Conservation (phyloP, 2,329 filamentous ascomycete species). For the Colletotrichum sp. region DNA sequence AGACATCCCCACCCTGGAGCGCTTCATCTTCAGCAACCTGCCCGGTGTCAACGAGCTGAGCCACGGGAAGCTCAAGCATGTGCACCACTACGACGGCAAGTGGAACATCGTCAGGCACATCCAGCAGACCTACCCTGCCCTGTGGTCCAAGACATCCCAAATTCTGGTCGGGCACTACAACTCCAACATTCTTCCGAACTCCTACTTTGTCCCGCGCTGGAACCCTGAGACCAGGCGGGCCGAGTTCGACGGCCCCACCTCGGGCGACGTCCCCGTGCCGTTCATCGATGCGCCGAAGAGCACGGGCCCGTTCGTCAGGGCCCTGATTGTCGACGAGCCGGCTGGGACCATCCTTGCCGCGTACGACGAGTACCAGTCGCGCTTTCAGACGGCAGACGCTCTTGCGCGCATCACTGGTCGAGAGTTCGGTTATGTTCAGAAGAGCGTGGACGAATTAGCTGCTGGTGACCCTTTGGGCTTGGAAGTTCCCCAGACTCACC, state of each 20-base stretch:
- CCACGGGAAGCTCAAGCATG: background rate
- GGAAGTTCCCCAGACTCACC: background rate
- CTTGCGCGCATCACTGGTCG: slow-evolving; percentile 43
- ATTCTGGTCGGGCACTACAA: slow-evolving; percentile 1
- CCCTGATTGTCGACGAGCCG: slow-evolving; percentile 44
- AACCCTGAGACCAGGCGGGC: background rate
- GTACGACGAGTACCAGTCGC: slow-evolving; percentile 43
- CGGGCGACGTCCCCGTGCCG: background rate
- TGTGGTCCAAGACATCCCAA: slow-evolving; percentile 4
- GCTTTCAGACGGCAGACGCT: slow-evolving; percentile 33
- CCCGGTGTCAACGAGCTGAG: background rate
- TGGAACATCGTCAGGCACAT: background rate
- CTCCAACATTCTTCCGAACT: background rate
- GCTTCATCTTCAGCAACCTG: slow-evolving; percentile 5
- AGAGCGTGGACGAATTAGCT: slow-evolving; percentile 35
- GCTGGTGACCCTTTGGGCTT: background rate
- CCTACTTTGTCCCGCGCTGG: background rate
- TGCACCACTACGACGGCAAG: slow-evolving; percentile 7
- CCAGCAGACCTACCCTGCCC: background rate
- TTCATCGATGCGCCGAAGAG: slow-evolving; percentile 42
- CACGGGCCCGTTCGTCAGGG: slow-evolving; percentile 48
- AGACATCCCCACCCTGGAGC: background rate
- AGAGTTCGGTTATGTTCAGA: slow-evolving; percentile 32
- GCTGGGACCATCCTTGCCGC: slow-evolving; percentile 47
- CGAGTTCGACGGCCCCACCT: background rate